Base-by-base conservation (phyloP, 83 land plant genomes). In the Picea engelmannii region DNA sequence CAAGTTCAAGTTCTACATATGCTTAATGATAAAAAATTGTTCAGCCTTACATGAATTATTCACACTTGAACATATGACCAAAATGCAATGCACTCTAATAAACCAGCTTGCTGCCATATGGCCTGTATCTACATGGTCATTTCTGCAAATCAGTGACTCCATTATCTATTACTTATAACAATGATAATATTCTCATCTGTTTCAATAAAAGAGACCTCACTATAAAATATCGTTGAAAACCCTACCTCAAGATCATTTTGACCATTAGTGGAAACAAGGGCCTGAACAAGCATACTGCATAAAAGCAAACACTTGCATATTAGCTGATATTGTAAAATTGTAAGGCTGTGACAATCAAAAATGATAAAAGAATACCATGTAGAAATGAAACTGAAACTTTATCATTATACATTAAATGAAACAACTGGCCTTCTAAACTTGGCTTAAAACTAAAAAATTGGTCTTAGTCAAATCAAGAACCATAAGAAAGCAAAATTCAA, bases 211-310 rank as follows among this genome's bases (percentile, higher is more conserved):
- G 4, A 25, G 68, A 24, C 5, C 11, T 9, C 68, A n/a, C 12
- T 66, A 10, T 11, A 66, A 21, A 23, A 10, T 23, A 75, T 58
- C 9, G 23, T 75, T 75, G 17, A 52, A 49, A 58, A 75, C n/a
- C 20, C 63, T 85, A 98, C 99, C 99, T 96, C 99, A 71, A 90
- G 83, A 87, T 98, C 96, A 66, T 90, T 90, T 64, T 90, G 89
- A 25, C 81, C 88, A 78, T 88, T 95, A 85, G 80, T 86, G 75
- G 84, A 85, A 25, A 91, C 85, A 63, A 98, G 94, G 67, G 98
- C 98, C 67, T 74, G 88, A 59, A 96, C 83, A 62, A 98, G 93
- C 92, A 96, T 92, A 82, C 99, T 98, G 97, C 78, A 66, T 80
- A 80, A 85, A 27, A 78, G 24, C 79, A 80, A 77, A 20, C 62